A percentile compares a stretch with the other conserved stretches of the same genome.
phyloP scores from a whole-genome alignment of 2,329 filamentous ascomycete species.

The Beauveria medogensis region DNA sequence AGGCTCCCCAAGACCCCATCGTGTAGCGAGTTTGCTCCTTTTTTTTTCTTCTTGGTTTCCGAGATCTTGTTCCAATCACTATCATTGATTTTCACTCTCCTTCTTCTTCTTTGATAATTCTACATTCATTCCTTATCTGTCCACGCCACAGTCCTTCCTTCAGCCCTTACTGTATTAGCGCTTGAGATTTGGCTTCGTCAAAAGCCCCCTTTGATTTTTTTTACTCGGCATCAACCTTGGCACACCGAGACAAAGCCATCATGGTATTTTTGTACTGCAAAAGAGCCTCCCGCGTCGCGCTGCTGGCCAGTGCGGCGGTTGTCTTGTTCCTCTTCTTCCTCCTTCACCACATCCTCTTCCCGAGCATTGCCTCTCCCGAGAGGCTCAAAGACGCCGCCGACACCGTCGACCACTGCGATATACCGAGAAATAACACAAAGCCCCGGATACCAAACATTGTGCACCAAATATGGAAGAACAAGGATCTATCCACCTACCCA shows the following conservation, averaged over 20 bases:
- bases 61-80: neutral
- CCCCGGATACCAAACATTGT: constrained; percentile 14
- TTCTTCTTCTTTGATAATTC: no score
- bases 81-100: neutral
- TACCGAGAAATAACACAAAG: neutral
- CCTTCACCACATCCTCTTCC: neutral
- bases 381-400: neutral
- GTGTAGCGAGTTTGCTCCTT: neutral
- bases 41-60: neutral
- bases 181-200: neutral
- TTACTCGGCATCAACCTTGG: neutral
- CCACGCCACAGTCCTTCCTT: neutral
- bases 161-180: neutral
- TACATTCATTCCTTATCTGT: neutral
- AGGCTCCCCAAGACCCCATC: neutral
- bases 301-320: neutral
- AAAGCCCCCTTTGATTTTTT: neutral
- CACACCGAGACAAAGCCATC: neutral
- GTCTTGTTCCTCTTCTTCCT: neutral
- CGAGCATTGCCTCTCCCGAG: neutral
- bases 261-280: neutral
- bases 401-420: neutral
- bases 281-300: neutral
- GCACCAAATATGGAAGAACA: constrained; percentile 19
- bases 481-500: constrained; percentile 14